Evolutionary conservation across 768 basidiomycete genomes (phyloP), one percentile per base, ranked within the genome.

Genomic region (Wakefieldia striispora): DNA sequence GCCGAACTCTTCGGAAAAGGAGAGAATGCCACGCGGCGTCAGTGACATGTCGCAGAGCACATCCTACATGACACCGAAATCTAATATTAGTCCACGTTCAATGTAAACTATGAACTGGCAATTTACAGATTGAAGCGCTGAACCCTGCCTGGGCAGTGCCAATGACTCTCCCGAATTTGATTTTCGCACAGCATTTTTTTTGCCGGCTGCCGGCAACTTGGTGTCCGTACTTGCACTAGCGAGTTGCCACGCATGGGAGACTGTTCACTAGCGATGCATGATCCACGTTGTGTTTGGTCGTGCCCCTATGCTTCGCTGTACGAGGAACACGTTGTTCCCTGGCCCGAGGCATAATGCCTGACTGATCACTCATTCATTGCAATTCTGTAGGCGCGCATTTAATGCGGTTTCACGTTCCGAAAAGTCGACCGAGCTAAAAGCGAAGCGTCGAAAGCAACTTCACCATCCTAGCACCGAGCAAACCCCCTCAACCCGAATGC

Each of bases 371-470:
- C n/a, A n/a, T n/a, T n/a, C 23, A n/a, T 12, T 13, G 16, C 11
- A 26, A 20, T 13, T 17, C 24, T 7, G 34, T 27, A 17, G 41
- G 9, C 35, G 21, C 50, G 56, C 23, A 20, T 33, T 55, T 53
- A 63, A 16, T 33, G 53, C 50, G 53, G 59, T 40, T 4, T 29
- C 47, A 21, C 23, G 3, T 20, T 14, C 19, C 46, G 14, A 7
- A 20, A 16, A 9, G 29, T 3, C n/a, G 17, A 20, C 40, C 37
- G 43, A 38, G 35, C 47, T 56, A 56, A 43, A 56, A 60, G 50
- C 50, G 45, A 40, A 49, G n/a, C n/a, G 26, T 38, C 21, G 44
- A 49, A 24, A 36, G 9, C 11, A 23, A 40, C 12, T 31, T 16
- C 24, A 37, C 20, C 44, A 43, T 39, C 37, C 12, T 29, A 29